Conservation (phyloP, 108 stramenopile genomes). For the Skeletonema grethae region DNA sequence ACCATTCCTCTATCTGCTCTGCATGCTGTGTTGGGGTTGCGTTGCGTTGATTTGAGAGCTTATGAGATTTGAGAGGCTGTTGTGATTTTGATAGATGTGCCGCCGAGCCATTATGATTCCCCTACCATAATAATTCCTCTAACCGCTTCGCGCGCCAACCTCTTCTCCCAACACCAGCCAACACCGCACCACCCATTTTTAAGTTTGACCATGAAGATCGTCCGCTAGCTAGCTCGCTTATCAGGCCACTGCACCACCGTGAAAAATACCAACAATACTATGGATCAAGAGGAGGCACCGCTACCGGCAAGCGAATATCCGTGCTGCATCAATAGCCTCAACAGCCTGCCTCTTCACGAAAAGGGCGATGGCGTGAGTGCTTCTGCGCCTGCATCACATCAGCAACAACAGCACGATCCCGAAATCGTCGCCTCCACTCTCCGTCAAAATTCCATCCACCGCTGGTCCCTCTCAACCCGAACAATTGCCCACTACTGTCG, state of each 20-base stretch:
- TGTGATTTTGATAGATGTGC: no score
- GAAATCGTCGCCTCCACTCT: constrained; percentile 9
- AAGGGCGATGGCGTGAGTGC: not conserved
- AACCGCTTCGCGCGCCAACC: no score
- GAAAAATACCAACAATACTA: not conserved
- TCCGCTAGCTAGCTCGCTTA: not conserved
- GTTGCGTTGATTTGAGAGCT: no score
- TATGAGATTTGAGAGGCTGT: no score
- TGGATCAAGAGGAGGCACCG: constrained; percentile 9
- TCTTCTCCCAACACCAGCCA: no score
- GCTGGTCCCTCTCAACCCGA: constrained; percentile 58
- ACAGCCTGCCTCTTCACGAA: not conserved
- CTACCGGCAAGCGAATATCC: constrained; percentile 7
- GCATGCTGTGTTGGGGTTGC: no score
- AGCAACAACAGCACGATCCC: not conserved
- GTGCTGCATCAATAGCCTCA: not conserved
- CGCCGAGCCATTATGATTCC: no score
- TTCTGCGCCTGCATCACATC: not conserved
- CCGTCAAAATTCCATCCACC: constrained; percentile 36
- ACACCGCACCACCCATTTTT: no score
- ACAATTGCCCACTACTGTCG: constrained; percentile 78
- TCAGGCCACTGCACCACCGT: not conserved
- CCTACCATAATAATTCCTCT: no score
- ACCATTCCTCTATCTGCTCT: no score
- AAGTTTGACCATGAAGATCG: no score